A percentile compares a stretch with the other conserved stretches of the same genome.
Conservation (phyloP, 2,329 filamentous ascomycete genomes). For the Daldinia sp. region DNA sequence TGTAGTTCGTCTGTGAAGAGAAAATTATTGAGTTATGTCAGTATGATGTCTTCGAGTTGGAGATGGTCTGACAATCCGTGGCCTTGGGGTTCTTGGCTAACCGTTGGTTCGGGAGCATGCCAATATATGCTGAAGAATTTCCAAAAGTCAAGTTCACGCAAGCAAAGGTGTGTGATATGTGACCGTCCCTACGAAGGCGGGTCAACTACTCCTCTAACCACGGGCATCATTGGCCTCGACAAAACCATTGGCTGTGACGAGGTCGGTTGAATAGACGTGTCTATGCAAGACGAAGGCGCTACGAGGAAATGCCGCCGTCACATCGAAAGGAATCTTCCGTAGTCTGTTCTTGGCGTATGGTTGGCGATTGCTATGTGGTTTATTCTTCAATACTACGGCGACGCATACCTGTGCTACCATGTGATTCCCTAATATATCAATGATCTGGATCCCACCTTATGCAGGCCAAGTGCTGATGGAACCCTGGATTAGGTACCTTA, state of each 20-base stretch:
- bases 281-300: constrained; percentile 5
- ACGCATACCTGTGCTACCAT: not conserved
- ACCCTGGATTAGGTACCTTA: not conserved
- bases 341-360: not conserved
- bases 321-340: not conserved
- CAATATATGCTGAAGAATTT: constrained; percentile 3
- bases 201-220: not conserved
- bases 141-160: not conserved
- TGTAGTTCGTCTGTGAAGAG: not conserved
- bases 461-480: constrained; percentile 4
- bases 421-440: constrained; percentile 1
- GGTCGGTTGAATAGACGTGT: constrained; percentile 2
- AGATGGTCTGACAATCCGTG: not conserved
- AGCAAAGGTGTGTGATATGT: not conserved
- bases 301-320: not conserved
- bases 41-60: not conserved
- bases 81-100: not conserved
- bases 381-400: not conserved
- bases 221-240: not conserved
- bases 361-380: not conserved
- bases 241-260: not conserved
- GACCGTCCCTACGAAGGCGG: not conserved
- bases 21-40: not conserved
- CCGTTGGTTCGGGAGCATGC: not conserved
- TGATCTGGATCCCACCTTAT: constrained; percentile 8